Percentiles rank a stretch among this genome's conserved stretches.
Conservation (phyloP, 2,329 filamentous ascomycete genomes). For the Huntiella moniliformis region DNA sequence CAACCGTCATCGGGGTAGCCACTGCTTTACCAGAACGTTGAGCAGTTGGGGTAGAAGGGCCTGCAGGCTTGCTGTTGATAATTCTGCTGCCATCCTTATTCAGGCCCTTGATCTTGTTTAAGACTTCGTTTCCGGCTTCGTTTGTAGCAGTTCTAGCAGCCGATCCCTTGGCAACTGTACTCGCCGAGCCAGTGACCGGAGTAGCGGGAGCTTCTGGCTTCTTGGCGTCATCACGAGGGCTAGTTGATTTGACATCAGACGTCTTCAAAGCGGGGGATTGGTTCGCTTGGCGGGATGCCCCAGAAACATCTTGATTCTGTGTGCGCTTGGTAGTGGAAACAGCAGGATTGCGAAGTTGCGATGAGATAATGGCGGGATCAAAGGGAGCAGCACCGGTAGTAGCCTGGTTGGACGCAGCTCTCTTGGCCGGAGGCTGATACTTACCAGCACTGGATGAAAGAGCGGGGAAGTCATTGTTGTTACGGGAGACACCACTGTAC, state of each 20-base stretch:
- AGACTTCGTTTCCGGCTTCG: slow-evolving; percentile 1
- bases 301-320: slow-evolving; percentile 3
- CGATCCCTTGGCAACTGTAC: not conserved
- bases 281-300: slow-evolving; percentile 1
- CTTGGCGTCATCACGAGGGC: slow-evolving; percentile 13
- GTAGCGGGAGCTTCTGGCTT: slow-evolving; percentile 13
- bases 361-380: slow-evolving; percentile 79
- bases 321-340: slow-evolving; percentile 4
- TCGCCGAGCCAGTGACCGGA: slow-evolving; percentile 9
- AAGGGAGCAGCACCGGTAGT: slow-evolving; percentile 60
- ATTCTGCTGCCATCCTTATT: not conserved
- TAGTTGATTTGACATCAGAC: slow-evolving; percentile 18
- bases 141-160: slow-evolving; percentile 10
- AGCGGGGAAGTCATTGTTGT: slow-evolving; percentile 40
- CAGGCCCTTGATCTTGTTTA: slow-evolving; percentile 2
- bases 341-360: slow-evolving; percentile 34
- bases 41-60: slow-evolving; percentile 10
- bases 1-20: slow-evolving; percentile 21
- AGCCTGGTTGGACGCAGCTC: slow-evolving; percentile 56
- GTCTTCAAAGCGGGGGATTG: slow-evolving; percentile 17
- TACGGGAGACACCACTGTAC: slow-evolving; percentile 79
- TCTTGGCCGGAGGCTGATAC: slow-evolving; percentile 78
- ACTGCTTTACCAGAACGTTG: slow-evolving; percentile 12
- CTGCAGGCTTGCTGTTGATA: slow-evolving; percentile 15
- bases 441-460: slow-evolving; percentile 30